phyloP scores from a whole-genome alignment of 352 stramenopile genomes.

The Globisporangium paddicum region DNA sequence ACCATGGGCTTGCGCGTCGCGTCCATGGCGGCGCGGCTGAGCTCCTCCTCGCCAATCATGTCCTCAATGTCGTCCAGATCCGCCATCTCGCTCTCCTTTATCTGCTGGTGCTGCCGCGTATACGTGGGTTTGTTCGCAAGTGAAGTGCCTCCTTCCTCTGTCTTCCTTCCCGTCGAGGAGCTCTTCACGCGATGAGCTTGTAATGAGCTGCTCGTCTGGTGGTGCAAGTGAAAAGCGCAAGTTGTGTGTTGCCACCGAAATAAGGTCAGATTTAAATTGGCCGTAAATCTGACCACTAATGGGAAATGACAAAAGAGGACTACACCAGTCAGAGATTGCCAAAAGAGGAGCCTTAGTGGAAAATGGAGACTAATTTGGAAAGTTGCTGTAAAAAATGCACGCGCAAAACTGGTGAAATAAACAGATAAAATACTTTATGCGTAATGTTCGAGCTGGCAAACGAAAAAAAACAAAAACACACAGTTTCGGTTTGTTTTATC shows the following conservation, averaged over 20 bases:
- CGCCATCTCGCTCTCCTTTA: constrained; percentile 4
- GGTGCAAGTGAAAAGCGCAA: not conserved
- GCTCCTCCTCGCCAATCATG: constrained; percentile 71
- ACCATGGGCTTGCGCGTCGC: constrained; percentile 53
- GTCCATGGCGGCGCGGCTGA: constrained; percentile 43
- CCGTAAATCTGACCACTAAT: not conserved
- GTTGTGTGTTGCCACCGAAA: not conserved
- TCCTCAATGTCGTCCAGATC: constrained; percentile 76
- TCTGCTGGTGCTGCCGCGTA: not conserved
- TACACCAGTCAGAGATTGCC: no score
- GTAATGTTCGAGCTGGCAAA: no score
- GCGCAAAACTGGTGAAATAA: no score
- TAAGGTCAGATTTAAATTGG: not conserved
- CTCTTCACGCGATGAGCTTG: not conserved
- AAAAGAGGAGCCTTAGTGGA: no score
- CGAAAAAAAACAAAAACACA: no score
- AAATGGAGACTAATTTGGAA: no score
- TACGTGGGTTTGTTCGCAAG: not conserved
- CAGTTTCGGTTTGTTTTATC: no score
- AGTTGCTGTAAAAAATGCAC: no score
- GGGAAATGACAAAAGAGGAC: no score
- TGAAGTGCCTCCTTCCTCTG: not conserved
- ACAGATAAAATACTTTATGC: no score
- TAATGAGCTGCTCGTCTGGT: not conserved
- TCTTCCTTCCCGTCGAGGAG: not conserved